Base-by-base conservation (phyloP, 345 rosid genomes). In the Crucihimalaya himalaica region DNA sequence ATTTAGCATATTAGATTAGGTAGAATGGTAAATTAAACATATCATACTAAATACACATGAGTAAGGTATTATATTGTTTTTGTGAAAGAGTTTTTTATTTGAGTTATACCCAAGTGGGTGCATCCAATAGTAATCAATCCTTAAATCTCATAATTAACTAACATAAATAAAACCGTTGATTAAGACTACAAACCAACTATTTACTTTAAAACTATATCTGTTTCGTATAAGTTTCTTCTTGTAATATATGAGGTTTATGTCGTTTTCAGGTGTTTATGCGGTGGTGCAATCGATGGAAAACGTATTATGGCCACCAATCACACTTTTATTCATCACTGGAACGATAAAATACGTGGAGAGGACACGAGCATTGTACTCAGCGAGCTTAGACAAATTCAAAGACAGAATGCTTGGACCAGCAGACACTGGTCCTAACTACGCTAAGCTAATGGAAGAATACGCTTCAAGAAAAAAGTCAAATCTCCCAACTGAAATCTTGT, bases 341-440 rank as follows among this genome's bases (percentile, higher is more conserved):
- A 43, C 74, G 15, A 56, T 78, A 19, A 86, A 83, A 29, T 84
- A 74, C 50, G 73, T 25, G 0, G 86, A 83, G 77, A 78, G 83
- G 66, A 84, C 70, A 19, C 68, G 76, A 42, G 78, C 76, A 27
- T 77, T 88, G 4, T 68, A 78, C 68, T 34, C 75, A n/a, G 85
- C 89, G 15, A 83, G 84, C 58, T 46, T 53, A 5, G 68, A 79
- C 23, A 66, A 73, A 6, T 67, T 84, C 5, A 60, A 62, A 60
- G 75, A 80, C n/a, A 47, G 80, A 37, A 59, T 77, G 76, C 76
- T 71, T 19, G 6, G 48, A 7, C 19, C 29, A 3, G 56, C 70
- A 0, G 80, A 74, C 50, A 23, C 61, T n/a, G 80, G 80, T 25
- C 76, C 80, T 45, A 77, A 77, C 76, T 77, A 55, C 51, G 80